phyloP scores from a whole-genome alignment of 768 basidiomycete species.

The Boletus pseudo-olivaceus region DNA sequence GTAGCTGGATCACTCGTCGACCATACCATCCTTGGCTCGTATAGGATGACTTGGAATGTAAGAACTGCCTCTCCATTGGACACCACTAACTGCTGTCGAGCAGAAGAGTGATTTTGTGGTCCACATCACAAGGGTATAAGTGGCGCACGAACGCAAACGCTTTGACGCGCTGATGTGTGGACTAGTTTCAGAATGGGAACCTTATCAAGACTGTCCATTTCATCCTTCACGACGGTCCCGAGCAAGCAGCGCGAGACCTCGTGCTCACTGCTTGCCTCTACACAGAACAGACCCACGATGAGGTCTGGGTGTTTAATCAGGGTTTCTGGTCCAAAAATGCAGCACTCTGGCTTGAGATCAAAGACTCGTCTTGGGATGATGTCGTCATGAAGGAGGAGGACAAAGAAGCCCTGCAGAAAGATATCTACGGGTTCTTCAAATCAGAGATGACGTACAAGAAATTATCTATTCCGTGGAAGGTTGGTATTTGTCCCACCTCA shows the following conservation, averaged over 20 bases:
- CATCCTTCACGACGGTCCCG: constrained; percentile 59
- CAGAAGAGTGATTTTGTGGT: constrained; percentile 58
- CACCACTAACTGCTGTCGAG: constrained; percentile 1
- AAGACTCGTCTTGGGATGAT: constrained; percentile 69
- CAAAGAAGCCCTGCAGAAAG: constrained; percentile 67
- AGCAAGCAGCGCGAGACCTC: constrained; percentile 48
- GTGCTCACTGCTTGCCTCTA: constrained; percentile 53
- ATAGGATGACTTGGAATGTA: constrained; percentile 58
- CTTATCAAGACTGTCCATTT: constrained; percentile 36
- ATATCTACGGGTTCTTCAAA: constrained; percentile 77
- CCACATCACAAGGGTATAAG: constrained; percentile 47
- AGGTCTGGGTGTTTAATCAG: constrained; percentile 76
- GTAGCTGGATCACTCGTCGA: constrained; percentile 55
- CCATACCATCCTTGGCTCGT: constrained; percentile 49
- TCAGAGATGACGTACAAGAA: constrained; percentile 71
- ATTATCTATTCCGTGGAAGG: constrained; percentile 82
- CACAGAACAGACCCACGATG: constrained; percentile 53
- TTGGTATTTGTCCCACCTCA: constrained; percentile 18
- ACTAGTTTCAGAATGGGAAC: constrained; percentile 30
- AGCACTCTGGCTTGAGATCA: constrained; percentile 56
- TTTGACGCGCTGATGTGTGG: background rate
- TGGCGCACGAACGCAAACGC: background rate
- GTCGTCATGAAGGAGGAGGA: constrained; percentile 68
- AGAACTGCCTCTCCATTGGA: constrained; percentile 15
- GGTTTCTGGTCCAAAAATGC: constrained; percentile 65